Evolutionary conservation across 2,329 filamentous ascomycete species (phyloP), one percentile per base, ranked within the genome.

Genomic region (Clarireedia paspali): DNA sequence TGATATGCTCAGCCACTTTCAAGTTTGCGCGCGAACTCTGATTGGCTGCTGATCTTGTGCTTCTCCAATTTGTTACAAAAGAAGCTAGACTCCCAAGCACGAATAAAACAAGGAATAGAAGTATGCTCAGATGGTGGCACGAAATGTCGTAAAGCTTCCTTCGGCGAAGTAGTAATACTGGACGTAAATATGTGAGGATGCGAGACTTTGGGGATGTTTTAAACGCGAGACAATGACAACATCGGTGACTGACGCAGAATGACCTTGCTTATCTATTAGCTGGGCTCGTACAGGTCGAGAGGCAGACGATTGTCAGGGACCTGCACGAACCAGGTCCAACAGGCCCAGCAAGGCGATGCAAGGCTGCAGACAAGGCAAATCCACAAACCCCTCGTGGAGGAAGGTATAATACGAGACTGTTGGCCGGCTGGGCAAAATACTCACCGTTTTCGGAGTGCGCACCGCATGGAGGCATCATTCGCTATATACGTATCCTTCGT

Each of bases 1-100:
- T 51, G 15, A 24, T 51, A 39, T 56, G 47, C 54, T 53, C 54
- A 56, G 54, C 54, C 54, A 56, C 54, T 24, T 27, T 44, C 14
- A 12, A 44, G 38, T n/a, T 50, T 56, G 48, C 48, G 48, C 42
- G 10, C 30, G 48, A 7, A 6, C 10, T 47, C 15, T 17, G 36
- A 56, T 56, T 56, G 54, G 54, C 48, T 34, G n/a, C 27, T 10
- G 39, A 42, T 39, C 51, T 42, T 47, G 34, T 54, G 52, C 49
- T 27, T 48, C n/a, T 38, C 15, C 30, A 34, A 34, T 34, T 20
- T 34, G 6, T 44, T 44, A 44, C 40, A 44, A 26, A 55, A 47
- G 49, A 47, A 46, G 52, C 45, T 42, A 55, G 36, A 30, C 10
- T 34, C 10, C 30, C 30, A 12, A 34, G 30, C 3, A 12, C 12